Evolutionary conservation across 2,329 filamentous ascomycete genomes (phyloP).

Genomic region (Rosellinia necatrix): DNA sequence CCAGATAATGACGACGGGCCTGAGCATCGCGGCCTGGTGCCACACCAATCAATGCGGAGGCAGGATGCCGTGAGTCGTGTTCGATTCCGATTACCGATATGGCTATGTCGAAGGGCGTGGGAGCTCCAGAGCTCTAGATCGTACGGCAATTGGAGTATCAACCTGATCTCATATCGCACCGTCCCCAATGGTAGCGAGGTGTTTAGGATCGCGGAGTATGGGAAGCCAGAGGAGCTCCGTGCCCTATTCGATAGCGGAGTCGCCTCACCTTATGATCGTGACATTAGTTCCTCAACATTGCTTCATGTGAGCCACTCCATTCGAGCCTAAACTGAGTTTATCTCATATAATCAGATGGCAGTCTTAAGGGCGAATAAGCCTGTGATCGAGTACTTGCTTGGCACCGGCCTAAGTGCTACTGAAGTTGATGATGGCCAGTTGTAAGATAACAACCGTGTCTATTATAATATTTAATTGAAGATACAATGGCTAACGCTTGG

Average conservation of each 20-base stretch:
- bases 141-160: slow-evolving; percentile 11
- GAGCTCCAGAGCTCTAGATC: slow-evolving; percentile 10
- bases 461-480: neutral
- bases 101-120: slow-evolving; percentile 8
- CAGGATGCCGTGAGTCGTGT: neutral
- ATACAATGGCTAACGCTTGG: neutral
- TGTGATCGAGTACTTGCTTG: slow-evolving; percentile 5
- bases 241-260: slow-evolving; percentile 6
- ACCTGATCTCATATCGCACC: slow-evolving; percentile 4
- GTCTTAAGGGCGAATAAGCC: neutral
- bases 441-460: neutral
- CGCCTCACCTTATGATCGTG: slow-evolving; percentile 16
- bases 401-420: neutral
- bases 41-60: neutral
- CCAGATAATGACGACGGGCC: neutral
- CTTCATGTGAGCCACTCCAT: slow-evolving; percentile 10
- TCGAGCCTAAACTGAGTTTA: neutral
- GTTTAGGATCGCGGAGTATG: neutral
- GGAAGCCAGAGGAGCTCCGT: neutral
- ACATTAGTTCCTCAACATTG: neutral
- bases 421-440: neutral
- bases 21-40: too few relatives aligned
- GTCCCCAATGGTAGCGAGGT: neutral
- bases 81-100: neutral
- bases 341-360: neutral